Evolutionary conservation across 2,329 filamentous ascomycete genomes (phyloP).

Genomic region (Curvularia sp.): DNA sequence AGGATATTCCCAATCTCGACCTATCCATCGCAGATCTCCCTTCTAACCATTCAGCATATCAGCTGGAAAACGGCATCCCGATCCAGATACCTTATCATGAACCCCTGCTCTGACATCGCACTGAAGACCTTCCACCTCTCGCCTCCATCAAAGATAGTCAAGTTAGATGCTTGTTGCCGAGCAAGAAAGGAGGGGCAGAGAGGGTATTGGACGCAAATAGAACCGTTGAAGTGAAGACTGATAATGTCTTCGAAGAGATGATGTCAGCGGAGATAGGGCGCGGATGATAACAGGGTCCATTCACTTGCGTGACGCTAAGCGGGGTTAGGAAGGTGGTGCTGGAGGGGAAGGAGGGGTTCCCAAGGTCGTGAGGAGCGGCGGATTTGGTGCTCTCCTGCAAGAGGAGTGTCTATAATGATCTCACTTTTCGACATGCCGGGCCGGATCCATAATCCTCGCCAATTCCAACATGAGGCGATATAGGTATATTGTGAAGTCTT

Average conservation of each 20-base stretch:
- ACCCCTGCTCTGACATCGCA: conserved; percentile 9
- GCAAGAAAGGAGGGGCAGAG: neutral
- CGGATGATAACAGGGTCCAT: conserved; percentile 6
- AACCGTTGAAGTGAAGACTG: neutral
- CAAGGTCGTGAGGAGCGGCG: neutral
- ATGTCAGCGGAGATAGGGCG: conserved; percentile 14
- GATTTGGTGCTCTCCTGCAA: neutral
- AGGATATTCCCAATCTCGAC: conserved; percentile 1
- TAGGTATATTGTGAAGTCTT: conserved; percentile 30
- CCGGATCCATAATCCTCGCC: conserved; percentile 20
- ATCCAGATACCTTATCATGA: conserved; percentile 10
- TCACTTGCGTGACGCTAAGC: conserved; percentile 12
- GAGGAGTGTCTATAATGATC: neutral
- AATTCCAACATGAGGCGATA: conserved; percentile 33
- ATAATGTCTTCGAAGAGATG: conserved; percentile 1
- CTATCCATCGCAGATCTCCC: conserved; percentile 6
- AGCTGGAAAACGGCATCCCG: neutral
- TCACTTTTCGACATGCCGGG: neutral
- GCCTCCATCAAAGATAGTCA: neutral
- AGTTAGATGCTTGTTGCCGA: conserved; percentile 2
- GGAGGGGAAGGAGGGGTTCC: conserved; percentile 8
- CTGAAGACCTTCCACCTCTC: conserved; percentile 4
- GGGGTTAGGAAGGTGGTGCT: conserved; percentile 17
- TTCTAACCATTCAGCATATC: neutral
- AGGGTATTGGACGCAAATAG: neutral